phyloP scores from a whole-genome alignment of 148 eudicot genomes.

The Rhododendron ferrugineum region DNA sequence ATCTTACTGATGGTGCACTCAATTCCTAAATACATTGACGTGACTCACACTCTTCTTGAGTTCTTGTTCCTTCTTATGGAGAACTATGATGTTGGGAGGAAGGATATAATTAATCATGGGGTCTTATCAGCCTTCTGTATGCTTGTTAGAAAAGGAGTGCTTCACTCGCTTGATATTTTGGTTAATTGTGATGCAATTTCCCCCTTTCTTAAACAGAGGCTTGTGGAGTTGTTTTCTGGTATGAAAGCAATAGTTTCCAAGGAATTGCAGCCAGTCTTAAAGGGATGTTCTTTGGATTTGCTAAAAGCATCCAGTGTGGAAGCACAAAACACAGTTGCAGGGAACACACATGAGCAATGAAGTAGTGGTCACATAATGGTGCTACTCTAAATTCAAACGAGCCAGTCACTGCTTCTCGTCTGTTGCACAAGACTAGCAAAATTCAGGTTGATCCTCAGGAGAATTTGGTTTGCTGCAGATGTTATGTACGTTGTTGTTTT shows the following conservation, averaged over 20 bases:
- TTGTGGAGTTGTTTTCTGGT: slow-evolving; percentile 33
- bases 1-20: slow-evolving; percentile 73
- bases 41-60: slow-evolving; percentile 74
- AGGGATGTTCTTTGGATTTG: slow-evolving; percentile 9
- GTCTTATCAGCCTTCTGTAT: slow-evolving; percentile 47
- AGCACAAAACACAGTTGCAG: neutral
- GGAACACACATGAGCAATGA: neutral
- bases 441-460: neutral
- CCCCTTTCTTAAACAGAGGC: slow-evolving; percentile 53
- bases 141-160: slow-evolving; percentile 58
- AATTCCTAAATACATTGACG: slow-evolving; percentile 54
- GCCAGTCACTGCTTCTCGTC: neutral
- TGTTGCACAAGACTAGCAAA: neutral
- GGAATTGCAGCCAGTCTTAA: slow-evolving; percentile 12
- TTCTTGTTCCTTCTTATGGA: slow-evolving; percentile 61
- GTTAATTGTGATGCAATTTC: slow-evolving; percentile 44
- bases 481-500: too few species aligned
- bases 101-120: slow-evolving; percentile 36
- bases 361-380: neutral
- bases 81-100: slow-evolving; percentile 70
- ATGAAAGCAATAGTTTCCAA: slow-evolving; percentile 11
- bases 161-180: slow-evolving; percentile 58
- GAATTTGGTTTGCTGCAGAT: neutral
- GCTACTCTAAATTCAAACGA: neutral
- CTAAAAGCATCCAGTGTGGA: slow-evolving; percentile 19